Evolutionary conservation across 306 rosid species (phyloP).

Genomic region (Pyrus betulifolia): DNA sequence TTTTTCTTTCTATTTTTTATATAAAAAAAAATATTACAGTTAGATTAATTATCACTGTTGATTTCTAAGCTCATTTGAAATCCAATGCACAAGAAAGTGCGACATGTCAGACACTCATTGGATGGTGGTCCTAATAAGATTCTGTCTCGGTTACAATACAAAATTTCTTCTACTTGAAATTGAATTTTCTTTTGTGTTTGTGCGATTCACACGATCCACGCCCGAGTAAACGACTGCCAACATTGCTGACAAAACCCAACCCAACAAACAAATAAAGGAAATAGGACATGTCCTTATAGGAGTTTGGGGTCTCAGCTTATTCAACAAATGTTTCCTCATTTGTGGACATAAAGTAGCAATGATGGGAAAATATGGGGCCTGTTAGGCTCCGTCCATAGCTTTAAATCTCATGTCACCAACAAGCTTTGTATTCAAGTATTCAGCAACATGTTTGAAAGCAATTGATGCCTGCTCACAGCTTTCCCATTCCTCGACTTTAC

Average conservation of each 20-base stretch:
- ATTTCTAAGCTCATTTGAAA: fast-evolving
- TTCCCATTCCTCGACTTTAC: slow-evolving; percentile 3
- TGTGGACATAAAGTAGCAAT: not conserved
- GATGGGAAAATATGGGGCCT: slow-evolving; percentile 20
- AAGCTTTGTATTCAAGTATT: slow-evolving; percentile 8
- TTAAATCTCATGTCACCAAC: not conserved
- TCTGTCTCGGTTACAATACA: too few relatives aligned
- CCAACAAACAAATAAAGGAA: not conserved
- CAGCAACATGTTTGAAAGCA: slow-evolving; percentile 5
- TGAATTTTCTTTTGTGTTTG: too few relatives aligned
- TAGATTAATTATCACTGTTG: too few relatives aligned
- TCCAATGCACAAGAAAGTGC: too few relatives aligned
- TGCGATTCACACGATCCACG: not conserved
- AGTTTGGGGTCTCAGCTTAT: not conserved
- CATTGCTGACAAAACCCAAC: not conserved
- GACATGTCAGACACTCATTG: too few relatives aligned
- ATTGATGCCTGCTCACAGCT: slow-evolving; percentile 6
- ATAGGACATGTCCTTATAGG: not conserved
- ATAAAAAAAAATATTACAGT: too few relatives aligned
- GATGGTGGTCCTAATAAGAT: not conserved
- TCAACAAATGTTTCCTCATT: not conserved
- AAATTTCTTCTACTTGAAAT: too few relatives aligned
- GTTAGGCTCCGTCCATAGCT: not conserved
- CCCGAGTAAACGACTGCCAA: not conserved
- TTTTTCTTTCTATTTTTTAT: too few relatives aligned